phyloP scores from a whole-genome alignment of 495 filamentous ascomycete genomes.

The Bathelium albidoporum region DNA sequence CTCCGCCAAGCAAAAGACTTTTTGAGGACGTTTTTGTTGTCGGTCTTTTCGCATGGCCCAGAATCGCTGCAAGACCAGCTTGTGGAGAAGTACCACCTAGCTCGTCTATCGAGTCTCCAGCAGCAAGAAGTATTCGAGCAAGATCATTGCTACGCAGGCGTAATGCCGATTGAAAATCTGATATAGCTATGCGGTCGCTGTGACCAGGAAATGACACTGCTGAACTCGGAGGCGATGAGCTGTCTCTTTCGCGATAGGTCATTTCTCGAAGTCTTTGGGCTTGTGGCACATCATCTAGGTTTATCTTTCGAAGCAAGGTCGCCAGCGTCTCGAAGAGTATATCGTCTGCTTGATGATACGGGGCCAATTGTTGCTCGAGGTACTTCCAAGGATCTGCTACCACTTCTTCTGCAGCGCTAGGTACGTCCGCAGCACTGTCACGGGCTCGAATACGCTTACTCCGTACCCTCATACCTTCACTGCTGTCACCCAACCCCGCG shows the following conservation, averaged over 20 bases:
- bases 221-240: neutral
- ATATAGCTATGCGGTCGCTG: neutral
- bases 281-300: constrained; percentile 34
- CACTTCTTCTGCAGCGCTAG: constrained; percentile 40
- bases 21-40: neutral
- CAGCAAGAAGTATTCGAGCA: constrained; percentile 7
- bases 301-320: constrained; percentile 56
- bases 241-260: neutral
- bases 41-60: neutral
- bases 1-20: neutral
- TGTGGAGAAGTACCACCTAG: neutral
- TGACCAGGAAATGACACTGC: neutral
- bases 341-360: constrained; percentile 60
- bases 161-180: neutral
- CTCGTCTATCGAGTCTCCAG: neutral
- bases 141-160: neutral
- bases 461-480: constrained; percentile 54
- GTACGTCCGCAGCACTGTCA: constrained; percentile 53
- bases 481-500: constrained; percentile 46
- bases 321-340: constrained; percentile 62
- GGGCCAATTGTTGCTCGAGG: constrained; percentile 61
- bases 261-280: constrained; percentile 12
- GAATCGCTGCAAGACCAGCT: neutral
- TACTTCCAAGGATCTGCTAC: constrained; percentile 57
- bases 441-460: constrained; percentile 76